Base-by-base conservation (phyloP, 257 asterid genomes). In the Solanum rostratum region DNA sequence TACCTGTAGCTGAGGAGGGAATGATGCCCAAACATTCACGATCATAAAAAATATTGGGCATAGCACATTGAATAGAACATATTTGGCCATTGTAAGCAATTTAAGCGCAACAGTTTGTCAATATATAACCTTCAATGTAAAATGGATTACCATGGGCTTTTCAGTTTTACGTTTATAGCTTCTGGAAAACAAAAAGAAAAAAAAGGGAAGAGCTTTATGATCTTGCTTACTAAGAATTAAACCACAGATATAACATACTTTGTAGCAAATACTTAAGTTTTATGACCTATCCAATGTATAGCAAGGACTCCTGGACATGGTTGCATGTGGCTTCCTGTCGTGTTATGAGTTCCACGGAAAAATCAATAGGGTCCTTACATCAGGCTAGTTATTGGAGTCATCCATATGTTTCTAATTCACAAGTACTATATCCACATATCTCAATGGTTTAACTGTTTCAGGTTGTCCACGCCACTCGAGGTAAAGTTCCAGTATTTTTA, bases 381-480 rank as follows among this genome's bases (percentile, higher is more conserved):
- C 62, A 76, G 49, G 16, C 82, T 76, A 49, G 62, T 49, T 24
- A 27, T 76, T 27, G 39, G 62, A 76, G 3, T 49, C 62, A 49
- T 49, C 62, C 29, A 27, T 50, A 8, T 49, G 0, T 49, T 49
- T 76, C 62, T 9, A 30, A 24, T 76, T 49, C 22, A 46, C 22
- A 24, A 22, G 1, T 71, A 71, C 13, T 13, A 71, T 43, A 71
- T 43, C 55, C 37, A n/a, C 53, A 71, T n/a, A 71, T 71, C 37
- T 71, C 37, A 71, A 71, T 71, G 79, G 29, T 43, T 43, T 37
- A 27, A 46, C 10, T 33, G 19, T 55, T 79, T 81, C 86, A 92
- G 97, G 95, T 92, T 81, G 92, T 90, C 69, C 63, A 50, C 70
- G 91, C 93, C 70, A 94, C 90, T 52, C 84, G 85, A 88, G 94